Conservation (phyloP, 805 yeast genomes). For the Saccharomycopsis capsularis region DNA sequence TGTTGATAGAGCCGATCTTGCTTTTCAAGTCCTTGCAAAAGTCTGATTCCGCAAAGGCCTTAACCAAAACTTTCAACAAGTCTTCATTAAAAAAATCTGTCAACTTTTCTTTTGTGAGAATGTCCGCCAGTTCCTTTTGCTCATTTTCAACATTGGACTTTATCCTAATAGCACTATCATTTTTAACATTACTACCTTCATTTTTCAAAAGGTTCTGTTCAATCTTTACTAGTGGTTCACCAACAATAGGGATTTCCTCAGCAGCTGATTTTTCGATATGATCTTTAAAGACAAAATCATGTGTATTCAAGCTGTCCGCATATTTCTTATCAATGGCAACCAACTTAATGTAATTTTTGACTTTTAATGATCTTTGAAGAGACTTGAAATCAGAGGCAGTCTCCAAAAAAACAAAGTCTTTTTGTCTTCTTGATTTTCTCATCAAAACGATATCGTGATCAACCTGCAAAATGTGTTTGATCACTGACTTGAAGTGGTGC, state of each 20-base stretch:
- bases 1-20: neutral
- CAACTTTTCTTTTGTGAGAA: neutral
- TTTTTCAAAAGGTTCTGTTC: no score
- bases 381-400: constrained; percentile 35
- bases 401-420: constrained; percentile 35
- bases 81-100: neutral
- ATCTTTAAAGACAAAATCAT: no score
- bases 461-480: constrained; percentile 1
- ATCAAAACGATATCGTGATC: constrained; percentile 9
- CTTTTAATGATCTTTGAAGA: constrained; percentile 40
- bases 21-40: neutral
- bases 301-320: no score
- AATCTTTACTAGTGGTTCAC: no score
- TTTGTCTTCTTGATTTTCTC: constrained; percentile 44
- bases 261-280: no score
- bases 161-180: no score
- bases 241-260: no score
- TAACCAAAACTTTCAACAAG: no score
- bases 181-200: no score
- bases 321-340: constrained; percentile 19
- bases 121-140: no score
- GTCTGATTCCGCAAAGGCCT: neutral
- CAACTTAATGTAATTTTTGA: constrained; percentile 39
- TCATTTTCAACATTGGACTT: no score
- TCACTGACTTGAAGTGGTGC: constrained; percentile 1